A percentile compares a stretch with the other conserved stretches of the same genome.
Evolutionary conservation across 495 filamentous ascomycete species (phyloP).

Genomic region (Polyplosphaeria fusca): DNA sequence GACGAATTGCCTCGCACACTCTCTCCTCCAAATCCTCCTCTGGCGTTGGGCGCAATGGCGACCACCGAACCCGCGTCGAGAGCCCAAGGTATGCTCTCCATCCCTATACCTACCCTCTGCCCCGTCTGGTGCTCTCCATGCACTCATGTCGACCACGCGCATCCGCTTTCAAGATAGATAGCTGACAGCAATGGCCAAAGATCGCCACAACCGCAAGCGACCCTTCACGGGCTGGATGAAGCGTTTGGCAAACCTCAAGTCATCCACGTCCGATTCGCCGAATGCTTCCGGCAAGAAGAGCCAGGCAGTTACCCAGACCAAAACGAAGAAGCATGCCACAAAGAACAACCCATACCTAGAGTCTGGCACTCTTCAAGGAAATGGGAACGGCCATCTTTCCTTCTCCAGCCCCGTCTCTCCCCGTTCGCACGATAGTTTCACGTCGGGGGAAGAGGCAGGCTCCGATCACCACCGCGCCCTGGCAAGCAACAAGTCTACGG

Average conservation of each 20-base stretch:
- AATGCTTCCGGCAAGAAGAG: conserved; percentile 51
- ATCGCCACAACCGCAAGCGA: conserved; percentile 66
- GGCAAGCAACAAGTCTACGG: conserved; percentile 65
- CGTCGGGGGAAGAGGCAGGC: conserved; percentile 46
- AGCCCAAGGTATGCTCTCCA: conserved; percentile 61
- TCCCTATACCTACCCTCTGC: too few species aligned
- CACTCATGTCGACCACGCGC: background rate
- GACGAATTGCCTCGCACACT: conserved; percentile 5
- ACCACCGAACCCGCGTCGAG: conserved; percentile 63
- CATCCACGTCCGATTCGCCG: conserved; percentile 54
- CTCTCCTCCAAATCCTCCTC: background rate
- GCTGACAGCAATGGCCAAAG: conserved; percentile 42
- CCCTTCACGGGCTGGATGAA: conserved; percentile 95
- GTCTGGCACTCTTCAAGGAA: conserved; percentile 52
- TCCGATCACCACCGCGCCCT: conserved; percentile 45
- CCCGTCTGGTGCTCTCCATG: background rate
- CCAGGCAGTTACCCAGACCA: conserved; percentile 44
- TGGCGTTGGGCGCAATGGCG: conserved; percentile 53
- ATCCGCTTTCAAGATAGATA: background rate
- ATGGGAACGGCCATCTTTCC: conserved; percentile 57
- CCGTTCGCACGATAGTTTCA: conserved; percentile 42
- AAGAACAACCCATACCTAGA: conserved; percentile 84
- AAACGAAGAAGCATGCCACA: conserved; percentile 59
- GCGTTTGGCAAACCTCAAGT: conserved; percentile 82
- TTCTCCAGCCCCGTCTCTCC: conserved; percentile 48